Evolutionary conservation across 2,329 filamentous ascomycete genomes (phyloP), one percentile per base, ranked within the genome.

Genomic region (Stachybotrys chartarum): DNA sequence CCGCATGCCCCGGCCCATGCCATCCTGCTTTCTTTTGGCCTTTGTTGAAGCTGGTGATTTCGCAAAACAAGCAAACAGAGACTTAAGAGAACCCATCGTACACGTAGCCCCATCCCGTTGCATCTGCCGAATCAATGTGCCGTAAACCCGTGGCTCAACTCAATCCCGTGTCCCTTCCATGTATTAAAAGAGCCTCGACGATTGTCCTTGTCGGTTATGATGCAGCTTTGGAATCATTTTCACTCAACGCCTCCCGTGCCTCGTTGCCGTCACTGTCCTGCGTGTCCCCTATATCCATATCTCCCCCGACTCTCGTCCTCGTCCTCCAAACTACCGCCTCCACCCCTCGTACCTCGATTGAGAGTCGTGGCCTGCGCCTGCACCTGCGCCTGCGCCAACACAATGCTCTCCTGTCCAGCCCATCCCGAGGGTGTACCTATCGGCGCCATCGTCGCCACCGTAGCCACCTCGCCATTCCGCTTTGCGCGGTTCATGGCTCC

Each of bases 1-100:
- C 60, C 57, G 58, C 58, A 55, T 10, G 8, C 16, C n/a, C 10
- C n/a, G 18, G 24, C 24, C 45, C 45, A 57, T 61, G 62, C 66
- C 66, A 60, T 62, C 66, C 64, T 66, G 64, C 63, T 66, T 66
- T 62, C 60, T 62, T 66, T 61, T 62, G 7, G 45, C 17, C 24
- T 5, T 24, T 6, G 18, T 17, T 8, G n/a, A n/a, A 64, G 63
- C 63, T 63, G 62, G 63, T 66, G 10, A 10, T 70, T 62, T 67
- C 62, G 58, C 8, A 42, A 42, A 63, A 60, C 54, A 46, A 55
- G 53, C 35, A 42, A 60, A 53, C 49, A 56, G 52, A 24, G 56
- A 55, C 35, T 32, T 32, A 63, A 65, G 61, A 63, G 61, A 66
- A 64, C 68, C 67, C 69, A 71, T 71, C 65, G 69, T 71, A 71